These are phyloP conservation scores for Sphagnum contortum DNA, from an alignment of 225 moss, liverwort and hornwort genomes.

Conservation along the genomic window DNA sequence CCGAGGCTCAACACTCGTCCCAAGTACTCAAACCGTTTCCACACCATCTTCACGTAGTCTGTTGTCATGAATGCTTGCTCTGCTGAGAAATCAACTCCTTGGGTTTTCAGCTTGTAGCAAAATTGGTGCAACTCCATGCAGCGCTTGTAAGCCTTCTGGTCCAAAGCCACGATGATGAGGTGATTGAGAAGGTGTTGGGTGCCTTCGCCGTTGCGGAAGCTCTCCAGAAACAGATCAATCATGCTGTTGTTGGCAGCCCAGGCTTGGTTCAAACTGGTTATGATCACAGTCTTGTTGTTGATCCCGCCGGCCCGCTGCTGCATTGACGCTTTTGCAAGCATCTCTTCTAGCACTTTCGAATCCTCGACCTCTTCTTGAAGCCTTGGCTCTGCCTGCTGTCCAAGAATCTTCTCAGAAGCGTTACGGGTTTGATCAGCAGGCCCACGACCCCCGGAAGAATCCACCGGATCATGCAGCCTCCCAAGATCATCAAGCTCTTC, in stretches of 20 bases:
- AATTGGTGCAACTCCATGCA: conserved; percentile 62
- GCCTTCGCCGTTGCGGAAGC: conserved; percentile 61
- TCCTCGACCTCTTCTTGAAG: too few species aligned
- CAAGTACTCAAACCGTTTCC: conserved; percentile 85
- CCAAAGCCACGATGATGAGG: conserved; percentile 70
- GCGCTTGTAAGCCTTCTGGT: conserved; percentile 67
- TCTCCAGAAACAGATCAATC: conserved; percentile 81
- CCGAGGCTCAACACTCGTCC: conserved; percentile 70
- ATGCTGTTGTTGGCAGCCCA: conserved; percentile 88
- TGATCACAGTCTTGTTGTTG: conserved; percentile 55
- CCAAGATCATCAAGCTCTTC: too few species aligned
- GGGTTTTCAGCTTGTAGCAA: conserved; percentile 84
- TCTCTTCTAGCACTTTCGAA: conserved; percentile 12
- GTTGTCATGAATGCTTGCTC: conserved; percentile 94
- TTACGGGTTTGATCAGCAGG: too few species aligned
- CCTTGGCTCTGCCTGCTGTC: too few species aligned
- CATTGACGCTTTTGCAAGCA: conserved; percentile 57
- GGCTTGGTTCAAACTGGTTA: conserved; percentile 87
- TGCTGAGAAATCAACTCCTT: conserved; percentile 78
- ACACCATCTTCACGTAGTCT: conserved; percentile 98
- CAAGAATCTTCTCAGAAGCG: too few species aligned
- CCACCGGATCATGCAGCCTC: too few species aligned
- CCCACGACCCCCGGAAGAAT: too few species aligned
- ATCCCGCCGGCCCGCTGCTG: conserved; percentile 1
- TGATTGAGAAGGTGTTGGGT: conserved; percentile 67